Percentiles rank a stretch among this genome's conserved stretches.
These are phyloP conservation scores for Trichosporon coremiiforme DNA, from an alignment of 1,284 basidiomycete genomes.

Conservation along the genomic window DNA sequence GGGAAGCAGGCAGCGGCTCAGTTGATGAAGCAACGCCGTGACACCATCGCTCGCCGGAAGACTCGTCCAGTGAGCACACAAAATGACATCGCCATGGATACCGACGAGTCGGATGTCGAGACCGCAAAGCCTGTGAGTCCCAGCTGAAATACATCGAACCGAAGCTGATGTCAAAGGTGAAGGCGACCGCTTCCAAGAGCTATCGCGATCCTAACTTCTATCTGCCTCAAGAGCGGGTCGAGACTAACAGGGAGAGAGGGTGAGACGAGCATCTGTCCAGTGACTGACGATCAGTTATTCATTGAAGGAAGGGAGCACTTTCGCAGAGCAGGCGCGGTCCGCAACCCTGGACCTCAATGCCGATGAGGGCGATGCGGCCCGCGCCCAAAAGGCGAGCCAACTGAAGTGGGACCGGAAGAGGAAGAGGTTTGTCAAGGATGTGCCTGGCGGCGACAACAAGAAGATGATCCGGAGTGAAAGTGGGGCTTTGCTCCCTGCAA, in stretches of 20 bases:
- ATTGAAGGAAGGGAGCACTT: constrained; percentile 76
- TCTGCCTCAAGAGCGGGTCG: constrained; percentile 86
- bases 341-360: constrained; percentile 81
- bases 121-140: constrained; percentile 28
- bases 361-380: constrained; percentile 70
- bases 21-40: constrained; percentile 84
- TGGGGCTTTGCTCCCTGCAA: constrained; percentile 87
- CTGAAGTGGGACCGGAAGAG: constrained; percentile 94
- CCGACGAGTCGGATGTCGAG: neutral
- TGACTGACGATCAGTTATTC: constrained; percentile 67
- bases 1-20: constrained; percentile 68
- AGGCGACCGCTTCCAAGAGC: constrained; percentile 28
- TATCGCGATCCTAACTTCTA: constrained; percentile 87
- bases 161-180: neutral
- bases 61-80: neutral
- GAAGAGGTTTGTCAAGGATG: constrained; percentile 88
- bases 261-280: constrained; percentile 51
- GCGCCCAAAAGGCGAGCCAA: constrained; percentile 67
- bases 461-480: constrained; percentile 94
- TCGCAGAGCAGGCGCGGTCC: constrained; percentile 78
- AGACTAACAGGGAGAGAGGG: constrained; percentile 85
- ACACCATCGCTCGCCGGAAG: constrained; percentile 19
- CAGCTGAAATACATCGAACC: no score
- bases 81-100: neutral
- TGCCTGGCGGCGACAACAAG: constrained; percentile 81